Percentiles rank a stretch among this genome's conserved stretches.
These are phyloP conservation scores for Mortierella sp. DNA, from an alignment of 371 early-diverging fungal species.

Conservation along the genomic window DNA sequence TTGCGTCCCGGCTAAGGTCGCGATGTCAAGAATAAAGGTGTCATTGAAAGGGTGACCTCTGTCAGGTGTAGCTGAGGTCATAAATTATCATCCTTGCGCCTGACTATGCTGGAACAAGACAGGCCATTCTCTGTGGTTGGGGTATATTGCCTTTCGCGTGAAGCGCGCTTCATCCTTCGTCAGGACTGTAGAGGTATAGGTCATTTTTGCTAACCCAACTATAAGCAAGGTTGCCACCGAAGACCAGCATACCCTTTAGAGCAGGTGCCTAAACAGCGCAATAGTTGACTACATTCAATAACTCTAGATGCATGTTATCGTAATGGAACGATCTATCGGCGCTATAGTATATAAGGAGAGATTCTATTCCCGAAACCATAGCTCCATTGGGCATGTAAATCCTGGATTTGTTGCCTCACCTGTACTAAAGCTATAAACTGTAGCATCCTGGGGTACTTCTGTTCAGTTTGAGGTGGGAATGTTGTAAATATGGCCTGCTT, in stretches of 20 bases:
- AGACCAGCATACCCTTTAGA: background rate
- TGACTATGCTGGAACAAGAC: slow-evolving; percentile 16
- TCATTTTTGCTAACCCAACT: background rate
- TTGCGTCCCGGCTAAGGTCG: background rate
- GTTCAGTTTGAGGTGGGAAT: background rate
- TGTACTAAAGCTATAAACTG: background rate
- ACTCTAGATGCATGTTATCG: background rate
- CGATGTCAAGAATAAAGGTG: background rate
- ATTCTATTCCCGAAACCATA: background rate
- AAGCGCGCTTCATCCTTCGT: background rate
- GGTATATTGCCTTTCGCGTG: slow-evolving; percentile 4
- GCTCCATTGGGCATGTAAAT: background rate
- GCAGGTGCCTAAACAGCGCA: background rate
- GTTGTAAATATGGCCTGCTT: background rate
- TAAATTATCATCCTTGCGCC: slow-evolving; percentile 22
- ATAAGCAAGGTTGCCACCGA: background rate
- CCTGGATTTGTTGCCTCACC: background rate
- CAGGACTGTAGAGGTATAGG: background rate
- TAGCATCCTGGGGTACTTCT: background rate
- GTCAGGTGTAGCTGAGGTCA: background rate
- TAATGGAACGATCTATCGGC: background rate
- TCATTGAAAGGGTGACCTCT: background rate
- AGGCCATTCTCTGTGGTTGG: background rate
- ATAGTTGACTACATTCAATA: background rate
- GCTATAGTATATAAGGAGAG: background rate